A percentile compares a stretch with the other conserved stretches of the same genome.
phyloP scores from a whole-genome alignment of 192 early-diverging fungal genomes.

The Rhizophlyctis rosea region DNA sequence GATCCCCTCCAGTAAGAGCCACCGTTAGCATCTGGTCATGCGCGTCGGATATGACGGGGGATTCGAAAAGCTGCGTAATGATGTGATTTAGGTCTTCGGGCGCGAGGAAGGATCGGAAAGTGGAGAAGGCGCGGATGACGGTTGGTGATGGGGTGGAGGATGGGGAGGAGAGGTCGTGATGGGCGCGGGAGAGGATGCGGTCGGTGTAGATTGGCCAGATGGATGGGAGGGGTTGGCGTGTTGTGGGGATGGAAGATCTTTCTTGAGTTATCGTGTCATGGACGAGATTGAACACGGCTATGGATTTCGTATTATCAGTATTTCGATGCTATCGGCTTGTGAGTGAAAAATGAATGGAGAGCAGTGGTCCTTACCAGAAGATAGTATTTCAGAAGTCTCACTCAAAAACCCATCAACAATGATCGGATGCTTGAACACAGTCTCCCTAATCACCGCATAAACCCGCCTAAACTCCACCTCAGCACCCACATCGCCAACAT shows the following conservation, averaged over 20 bases:
- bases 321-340: neutral
- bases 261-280: too few species aligned
- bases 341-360: too few species aligned
- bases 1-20: constrained; percentile 18
- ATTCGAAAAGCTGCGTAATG: constrained; percentile 23
- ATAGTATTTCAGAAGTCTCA: neutral
- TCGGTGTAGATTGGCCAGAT: constrained; percentile 15
- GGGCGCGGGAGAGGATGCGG: constrained; percentile 8
- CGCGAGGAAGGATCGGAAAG: constrained; percentile 17
- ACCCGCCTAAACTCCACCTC: constrained; percentile 2
- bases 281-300: neutral
- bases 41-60: neutral
- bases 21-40: constrained; percentile 6
- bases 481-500: neutral
- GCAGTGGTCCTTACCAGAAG: constrained; percentile 24
- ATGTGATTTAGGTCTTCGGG: constrained; percentile 28
- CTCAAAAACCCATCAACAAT: constrained; percentile 24
- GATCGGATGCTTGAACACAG: constrained; percentile 37
- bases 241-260: too few species aligned
- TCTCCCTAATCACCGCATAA: constrained; percentile 7
- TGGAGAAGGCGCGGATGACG: constrained; percentile 14
- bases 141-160: constrained; percentile 5
- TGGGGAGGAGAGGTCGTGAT: constrained; percentile 1
- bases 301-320: neutral
- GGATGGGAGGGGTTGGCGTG: neutral